Evolutionary conservation across 2,329 filamentous ascomycete species (phyloP), one percentile per base, ranked within the genome.

Genomic region (Lecanicillium sp.): DNA sequence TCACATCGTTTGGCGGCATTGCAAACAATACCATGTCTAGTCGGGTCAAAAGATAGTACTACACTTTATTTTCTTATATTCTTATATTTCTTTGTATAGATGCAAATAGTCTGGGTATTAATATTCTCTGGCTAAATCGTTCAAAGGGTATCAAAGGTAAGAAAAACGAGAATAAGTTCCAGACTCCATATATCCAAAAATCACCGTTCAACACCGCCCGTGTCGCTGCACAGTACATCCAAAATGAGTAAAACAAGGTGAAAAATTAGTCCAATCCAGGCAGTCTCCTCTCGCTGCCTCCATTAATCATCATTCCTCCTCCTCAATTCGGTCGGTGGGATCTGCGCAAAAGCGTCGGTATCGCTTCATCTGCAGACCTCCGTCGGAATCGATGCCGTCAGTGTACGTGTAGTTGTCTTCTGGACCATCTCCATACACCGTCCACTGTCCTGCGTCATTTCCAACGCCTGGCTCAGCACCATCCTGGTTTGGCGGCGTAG

Each of bases 401-500:
- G 44, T 42, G 40, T 49, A 59, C 5, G 44, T 53, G 40, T 59
- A 62, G 37, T 56, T 53, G 22, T 43, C 48, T 14, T 61, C 57
- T 8, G 44, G 41, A 5, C 46, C 29, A 28, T 54, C 54, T 4
- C 49, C 52, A 25, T 48, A 41, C 2, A 45, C 42, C 3, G 18
- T 34, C 34, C 34, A 41, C 39, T 33, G 34, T 14, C 33, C 34
- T 20, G 28, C 29, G 22, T 27, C 30, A 15, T 22, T 37, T 11
- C 14, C 27, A 12, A 40, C 5, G 3, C 15, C 29, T 11, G 34
- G 29, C n/a, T 34, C 41, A 13, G 30, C 14, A 12, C 25, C 41
- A 25, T 60, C 57, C 30, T 54, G 47, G 33, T 66, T 62, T 12
- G 56, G 57, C 4, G 62, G 63, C 3, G 62, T 64, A 1, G 59